Evolutionary conservation across 495 filamentous ascomycete species (phyloP).

Genomic region (Entonaema liquescens): DNA sequence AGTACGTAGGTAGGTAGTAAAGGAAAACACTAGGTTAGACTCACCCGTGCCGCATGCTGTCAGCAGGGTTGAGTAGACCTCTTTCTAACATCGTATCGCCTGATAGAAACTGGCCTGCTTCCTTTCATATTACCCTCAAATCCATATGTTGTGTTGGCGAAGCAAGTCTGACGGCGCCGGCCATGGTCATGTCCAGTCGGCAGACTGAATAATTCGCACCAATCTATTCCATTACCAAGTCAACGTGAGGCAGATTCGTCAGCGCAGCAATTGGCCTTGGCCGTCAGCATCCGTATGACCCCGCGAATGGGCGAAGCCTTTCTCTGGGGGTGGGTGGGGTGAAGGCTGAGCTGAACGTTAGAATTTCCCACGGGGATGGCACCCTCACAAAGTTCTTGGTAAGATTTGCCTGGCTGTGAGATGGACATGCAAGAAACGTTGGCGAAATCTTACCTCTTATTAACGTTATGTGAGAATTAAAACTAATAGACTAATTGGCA

Average conservation of each 20-base stretch:
- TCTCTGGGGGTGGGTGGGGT: conserved; percentile 20
- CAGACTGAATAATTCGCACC: conserved; percentile 17
- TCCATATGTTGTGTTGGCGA: conserved; percentile 6
- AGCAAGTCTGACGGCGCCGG: conserved; percentile 28
- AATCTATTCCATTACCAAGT: conserved; percentile 25
- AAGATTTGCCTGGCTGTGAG: conserved; percentile 20
- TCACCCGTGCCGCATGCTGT: conserved; percentile 31
- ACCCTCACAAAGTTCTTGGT: conserved; percentile 30
- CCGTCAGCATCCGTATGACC: conserved; percentile 40
- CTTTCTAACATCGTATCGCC: conserved; percentile 24
- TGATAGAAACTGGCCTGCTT: neutral
- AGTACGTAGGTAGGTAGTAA: too few relatives aligned
- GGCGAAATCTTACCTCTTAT: conserved; percentile 21
- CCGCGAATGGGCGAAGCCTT: conserved; percentile 32
- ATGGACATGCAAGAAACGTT: conserved; percentile 23
- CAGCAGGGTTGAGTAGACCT: conserved; percentile 28
- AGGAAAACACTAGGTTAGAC: conserved; percentile 21
- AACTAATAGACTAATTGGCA: conserved; percentile 29
- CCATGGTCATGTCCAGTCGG: conserved; percentile 14
- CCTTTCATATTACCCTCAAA: conserved; percentile 37
- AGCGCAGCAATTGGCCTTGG: conserved; percentile 33
- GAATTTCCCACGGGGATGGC: conserved; percentile 38
- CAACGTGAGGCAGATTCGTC: conserved; percentile 40
- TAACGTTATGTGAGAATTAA: conserved; percentile 10
- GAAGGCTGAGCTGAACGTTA: conserved; percentile 40